Evolutionary conservation across 805 yeast species (phyloP), one percentile per base, ranked within the genome.

Genomic region (Pichia membranifaciens): DNA sequence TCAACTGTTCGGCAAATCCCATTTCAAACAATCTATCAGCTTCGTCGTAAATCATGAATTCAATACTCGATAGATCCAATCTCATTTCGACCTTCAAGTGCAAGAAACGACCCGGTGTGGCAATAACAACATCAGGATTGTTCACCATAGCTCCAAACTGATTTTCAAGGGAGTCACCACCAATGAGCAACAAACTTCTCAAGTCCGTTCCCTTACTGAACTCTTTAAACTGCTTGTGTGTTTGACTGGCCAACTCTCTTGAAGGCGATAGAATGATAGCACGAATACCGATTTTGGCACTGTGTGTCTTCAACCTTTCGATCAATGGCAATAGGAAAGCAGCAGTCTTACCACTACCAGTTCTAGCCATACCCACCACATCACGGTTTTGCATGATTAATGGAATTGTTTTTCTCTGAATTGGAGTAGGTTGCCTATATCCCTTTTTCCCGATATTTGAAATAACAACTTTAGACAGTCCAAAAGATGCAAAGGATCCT

Each of bases 301-400:
- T 79, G 62, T 91, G 97, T 2, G 80, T 66, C 64, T 87, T 87
- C 56, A 91, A 73, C 60, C 78, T 82, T 58, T 93, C 97, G 54
- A 93, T 74, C 71, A 93, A 74, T 3, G 99, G 99, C 46, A 93
- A 69, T 18, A 87, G 77, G 63, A 93, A 93, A 1, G 99, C 98
- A 8, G 99, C 99, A 0, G 99, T 93, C 63, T 93, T 93, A 74
- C 99, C 99, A 22, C 96, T 87, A 59, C 99, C 99, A 0, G 99
- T 93, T 61, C 99, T 78, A 15, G 99, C 99, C 99, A 93, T 93
- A 62, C 97, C 99, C 15, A 93, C 99, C 37, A 93, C 95, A 68
- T 93, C 99, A 60, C 95, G 75, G 47, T 81, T 84, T 41, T 85
- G 87, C 70, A 93, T 71, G 50, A 93, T 82, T 47, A 89, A 72